Base-by-base conservation (phyloP, 192 early-diverging fungal genomes). In the Cetraspora pellucida region DNA sequence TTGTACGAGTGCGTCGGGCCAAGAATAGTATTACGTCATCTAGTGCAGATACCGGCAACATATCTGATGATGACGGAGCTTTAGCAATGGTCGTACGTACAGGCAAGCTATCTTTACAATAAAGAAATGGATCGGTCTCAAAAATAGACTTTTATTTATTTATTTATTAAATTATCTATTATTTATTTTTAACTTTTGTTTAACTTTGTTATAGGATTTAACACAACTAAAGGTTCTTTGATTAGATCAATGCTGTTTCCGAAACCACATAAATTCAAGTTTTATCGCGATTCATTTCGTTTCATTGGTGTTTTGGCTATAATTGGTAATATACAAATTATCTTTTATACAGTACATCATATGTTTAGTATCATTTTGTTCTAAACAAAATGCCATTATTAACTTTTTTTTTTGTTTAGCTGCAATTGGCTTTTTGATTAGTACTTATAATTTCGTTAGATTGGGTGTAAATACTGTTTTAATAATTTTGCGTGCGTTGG, bases 211-310 rank as follows among this genome's bases (percentile, higher is more conserved):
- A 44, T 78, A 21, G 83, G 96, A 0, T 97, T 98, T 80, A 97
- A 97, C 82, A 97, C 98, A 0, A 93, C 96, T 30, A 99, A 98
- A 80, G 98, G 98, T 54, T 90, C 95, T 4, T 83, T 99, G 27
- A 88, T 98, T 31, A 92, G 98, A 1, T 96, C 94, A 43, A 98
- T 99, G 82, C 85, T 98, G 47, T 98, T 96, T 79, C 98, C 97
- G 1, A 95, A 96, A 75, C 97, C 97, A 25, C 95, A 96, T 82
- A 93, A 90, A 63, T 97, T 98, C 80, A 91, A 95, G 82, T 98
- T 97, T 82, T 97, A 97, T 83, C 90, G 92, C n/a, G 98, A 99
- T 78, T 94, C 97, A 31, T 96, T 98, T 85, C 88, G 92, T 28
- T 99, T 98, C 76, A 95, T 98, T 65, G 95, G 95, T 55, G 93